Evolutionary conservation across 352 stramenopile species (phyloP).

Genomic region (Thraustotheca clavata): DNA sequence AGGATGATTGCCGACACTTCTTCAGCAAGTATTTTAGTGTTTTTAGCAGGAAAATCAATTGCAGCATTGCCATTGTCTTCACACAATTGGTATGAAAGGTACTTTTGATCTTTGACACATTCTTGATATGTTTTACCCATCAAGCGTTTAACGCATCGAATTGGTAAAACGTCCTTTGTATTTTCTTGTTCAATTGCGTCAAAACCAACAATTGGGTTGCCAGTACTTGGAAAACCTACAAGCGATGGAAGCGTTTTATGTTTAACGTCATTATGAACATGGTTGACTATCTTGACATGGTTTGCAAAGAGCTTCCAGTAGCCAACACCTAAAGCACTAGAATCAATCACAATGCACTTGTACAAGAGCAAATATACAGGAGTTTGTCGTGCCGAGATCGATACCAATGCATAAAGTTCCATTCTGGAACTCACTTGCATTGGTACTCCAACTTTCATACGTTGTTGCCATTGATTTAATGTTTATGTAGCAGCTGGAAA

Average conservation of each 20-base stretch:
- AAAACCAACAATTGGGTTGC: slow-evolving; percentile 43
- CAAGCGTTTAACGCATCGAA: slow-evolving; percentile 75
- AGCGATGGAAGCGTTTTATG: slow-evolving; percentile 62
- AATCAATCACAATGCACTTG: not conserved
- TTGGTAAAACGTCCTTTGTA: slow-evolving; percentile 53
- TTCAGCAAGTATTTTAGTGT: slow-evolving; percentile 55
- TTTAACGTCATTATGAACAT: slow-evolving; percentile 36
- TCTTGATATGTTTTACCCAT: slow-evolving; percentile 49
- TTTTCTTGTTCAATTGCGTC: slow-evolving; percentile 40
- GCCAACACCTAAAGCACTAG: not conserved
- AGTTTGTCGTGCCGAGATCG: slow-evolving; percentile 99
- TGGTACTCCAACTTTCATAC: slow-evolving; percentile 76
- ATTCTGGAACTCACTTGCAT: slow-evolving; percentile 55
- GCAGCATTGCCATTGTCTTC: not conserved
- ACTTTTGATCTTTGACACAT: slow-evolving; percentile 11
- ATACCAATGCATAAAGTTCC: slow-evolving; percentile 93
- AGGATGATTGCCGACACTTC: slow-evolving; percentile 61
- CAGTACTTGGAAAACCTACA: slow-evolving; percentile 51
- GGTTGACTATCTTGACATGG: slow-evolving; percentile 82
- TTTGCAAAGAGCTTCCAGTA: slow-evolving; percentile 30
- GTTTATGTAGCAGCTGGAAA: not conserved
- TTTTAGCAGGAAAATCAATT: slow-evolving; percentile 30
- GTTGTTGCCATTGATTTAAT: slow-evolving; percentile 6
- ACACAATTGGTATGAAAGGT: not conserved
- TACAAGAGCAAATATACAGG: slow-evolving; percentile 54